Evolutionary conservation across 805 yeast species (phyloP).

Genomic region (Wickerhamomyces strasburgensis): DNA sequence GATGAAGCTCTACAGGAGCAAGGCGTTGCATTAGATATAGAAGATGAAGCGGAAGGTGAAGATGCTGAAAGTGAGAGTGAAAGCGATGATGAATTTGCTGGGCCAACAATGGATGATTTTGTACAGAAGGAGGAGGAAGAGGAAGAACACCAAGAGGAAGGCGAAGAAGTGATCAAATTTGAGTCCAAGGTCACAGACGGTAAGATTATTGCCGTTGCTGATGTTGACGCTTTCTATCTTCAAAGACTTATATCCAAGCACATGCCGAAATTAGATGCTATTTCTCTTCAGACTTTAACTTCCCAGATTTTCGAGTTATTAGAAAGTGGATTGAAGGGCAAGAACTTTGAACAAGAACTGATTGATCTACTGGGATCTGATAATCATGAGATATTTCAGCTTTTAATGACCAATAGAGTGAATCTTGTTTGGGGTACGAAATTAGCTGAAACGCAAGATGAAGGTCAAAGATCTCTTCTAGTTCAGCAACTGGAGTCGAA

Average conservation of each 20-base stretch:
- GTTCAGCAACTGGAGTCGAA: conserved; percentile 39
- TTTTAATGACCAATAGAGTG: conserved; percentile 45
- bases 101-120: conserved; percentile 26
- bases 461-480: conserved; percentile 32
- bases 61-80: conserved; percentile 25
- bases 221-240: conserved; percentile 49
- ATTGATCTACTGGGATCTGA: conserved; percentile 48
- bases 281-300: conserved; percentile 35
- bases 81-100: conserved; percentile 31
- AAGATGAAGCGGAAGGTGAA: conserved; percentile 25
- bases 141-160: conserved; percentile 20
- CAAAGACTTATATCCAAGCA: conserved; percentile 41
- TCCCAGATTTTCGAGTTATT: conserved; percentile 37
- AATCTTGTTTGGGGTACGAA: conserved; percentile 51
- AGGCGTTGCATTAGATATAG: conserved; percentile 26
- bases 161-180: conserved; percentile 19
- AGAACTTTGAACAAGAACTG: conserved; percentile 51
- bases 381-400: conserved; percentile 42
- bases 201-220: conserved; percentile 28
- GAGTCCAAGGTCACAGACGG: conserved; percentile 11
- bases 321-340: conserved; percentile 29
- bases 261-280: conserved; percentile 33
- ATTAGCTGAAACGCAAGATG: conserved; percentile 34
- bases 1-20: conserved; percentile 40
- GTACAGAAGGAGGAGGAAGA: conserved; percentile 21